Evolutionary conservation across 2,329 filamentous ascomycete genomes (phyloP), one percentile per base, ranked within the genome.

Genomic region (Fusarium siculi): DNA sequence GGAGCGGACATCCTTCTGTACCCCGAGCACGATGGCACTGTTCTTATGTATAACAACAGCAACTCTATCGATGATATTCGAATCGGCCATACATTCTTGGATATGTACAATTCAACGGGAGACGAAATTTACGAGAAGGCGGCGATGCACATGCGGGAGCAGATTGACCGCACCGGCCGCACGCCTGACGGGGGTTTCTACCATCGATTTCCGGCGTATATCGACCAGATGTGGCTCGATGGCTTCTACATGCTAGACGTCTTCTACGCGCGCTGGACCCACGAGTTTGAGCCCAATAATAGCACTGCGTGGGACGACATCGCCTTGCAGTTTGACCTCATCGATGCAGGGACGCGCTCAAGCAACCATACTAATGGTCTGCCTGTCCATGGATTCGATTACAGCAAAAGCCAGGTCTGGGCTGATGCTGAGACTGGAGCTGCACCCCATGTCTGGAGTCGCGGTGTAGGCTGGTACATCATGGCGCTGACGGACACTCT

Each of bases 151-250:
- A 68, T 74, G 53, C 46, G 72, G 4, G 47, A 70, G 1, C 72
- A 73, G 46, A 74, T 73, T 54, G 63, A 74, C 9, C 66, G 66
- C 19, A 70, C 50, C 25, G 72, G 72, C 9, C 81, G 87, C 28
- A 89, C 85, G 1, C 77, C 84, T 0, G 76, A 80, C 0, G 87
- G 87, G 8, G 87, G 87, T 0, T 86, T 89, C 79, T 89, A 87
- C 85, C 87, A 89, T 65, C 72, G 77, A 2, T 76, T 81, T 21
- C 78, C 84, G 44, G 78, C 81, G 5, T 88, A 87, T 68, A 81
- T 81, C 25, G 83, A 88, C 65, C 85, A 89, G 76, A 89, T 89
- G 87, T 89, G 88, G 87, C 81, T 89, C 0, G 87, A 88, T 66
- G 88, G 88, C 3, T 85, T 87, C 30, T 87, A 82, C 77, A 87